These are phyloP conservation scores for Trichoderma atrobrunneum DNA, from an alignment of 2,329 filamentous ascomycete genomes.

Conservation along the genomic window DNA sequence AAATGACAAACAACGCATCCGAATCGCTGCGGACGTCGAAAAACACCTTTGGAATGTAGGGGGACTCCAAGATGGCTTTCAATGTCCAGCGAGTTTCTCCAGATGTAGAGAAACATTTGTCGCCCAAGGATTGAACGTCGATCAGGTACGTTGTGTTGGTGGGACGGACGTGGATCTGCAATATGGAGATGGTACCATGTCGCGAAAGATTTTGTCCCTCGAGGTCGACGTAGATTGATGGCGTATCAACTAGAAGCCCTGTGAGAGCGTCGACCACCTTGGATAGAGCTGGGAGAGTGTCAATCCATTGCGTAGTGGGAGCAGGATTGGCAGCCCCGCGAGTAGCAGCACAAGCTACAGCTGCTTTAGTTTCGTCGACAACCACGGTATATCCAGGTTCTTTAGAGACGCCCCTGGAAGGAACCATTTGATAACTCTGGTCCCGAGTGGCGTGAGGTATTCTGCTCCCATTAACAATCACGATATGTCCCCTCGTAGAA, in stretches of 20 bases:
- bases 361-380: no score
- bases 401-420: no score
- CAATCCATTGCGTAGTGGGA: background rate
- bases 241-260: constrained; percentile 26
- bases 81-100: constrained; percentile 22
- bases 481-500: no score
- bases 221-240: constrained; percentile 47
- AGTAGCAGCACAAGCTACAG: no score
- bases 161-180: constrained; percentile 38
- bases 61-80: constrained; percentile 45
- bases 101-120: constrained; percentile 34
- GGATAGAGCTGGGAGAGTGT: background rate
- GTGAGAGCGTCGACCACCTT: background rate
- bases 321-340: background rate
- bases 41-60: constrained; percentile 45
- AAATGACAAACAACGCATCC: constrained; percentile 51
- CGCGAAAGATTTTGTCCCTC: constrained; percentile 43
- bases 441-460: accelerated
- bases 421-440: no score
- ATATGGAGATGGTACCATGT: constrained; percentile 44
- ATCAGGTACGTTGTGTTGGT: constrained; percentile 39
- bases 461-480: no score
- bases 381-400: no score
- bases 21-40: constrained; percentile 60
- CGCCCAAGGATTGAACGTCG: constrained; percentile 41